phyloP scores from a whole-genome alignment of 2,329 filamentous ascomycete species.

The Aspergillus nomiae region DNA sequence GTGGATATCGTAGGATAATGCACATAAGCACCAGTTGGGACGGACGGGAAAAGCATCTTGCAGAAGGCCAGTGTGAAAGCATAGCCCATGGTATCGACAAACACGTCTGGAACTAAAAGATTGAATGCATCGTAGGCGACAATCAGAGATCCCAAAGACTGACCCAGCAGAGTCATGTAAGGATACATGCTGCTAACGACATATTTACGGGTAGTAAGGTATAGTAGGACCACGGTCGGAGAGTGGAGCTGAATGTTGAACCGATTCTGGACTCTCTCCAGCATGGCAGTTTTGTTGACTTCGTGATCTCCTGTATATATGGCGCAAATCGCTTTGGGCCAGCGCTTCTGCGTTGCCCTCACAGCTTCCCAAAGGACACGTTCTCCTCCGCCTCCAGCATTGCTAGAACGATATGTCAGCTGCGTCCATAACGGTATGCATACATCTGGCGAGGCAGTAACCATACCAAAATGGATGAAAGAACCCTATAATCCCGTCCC shows the following conservation, averaged over 20 bases:
- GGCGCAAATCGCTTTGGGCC: slow-evolving; percentile 84
- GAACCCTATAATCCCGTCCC: slow-evolving; percentile 88
- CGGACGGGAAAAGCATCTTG: slow-evolving; percentile 75
- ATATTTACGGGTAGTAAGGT: slow-evolving; percentile 83
- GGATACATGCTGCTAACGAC: slow-evolving; percentile 88
- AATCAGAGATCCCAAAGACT: slow-evolving; percentile 84
- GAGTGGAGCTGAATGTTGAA: slow-evolving; percentile 92
- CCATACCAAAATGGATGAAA: slow-evolving; percentile 94
- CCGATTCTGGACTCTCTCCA: slow-evolving; percentile 76
- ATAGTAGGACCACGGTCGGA: slow-evolving; percentile 82
- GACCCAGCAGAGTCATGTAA: slow-evolving; percentile 88
- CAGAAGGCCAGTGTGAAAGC: slow-evolving; percentile 83
- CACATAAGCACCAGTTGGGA: slow-evolving; percentile 90
- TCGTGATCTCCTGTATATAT: slow-evolving; percentile 97
- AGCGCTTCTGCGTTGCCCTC: slow-evolving; percentile 82
- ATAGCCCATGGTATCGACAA: slow-evolving; percentile 98
- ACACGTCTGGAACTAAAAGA: slow-evolving; percentile 89
- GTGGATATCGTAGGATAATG: slow-evolving; percentile 98
- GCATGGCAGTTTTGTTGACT: slow-evolving; percentile 75
- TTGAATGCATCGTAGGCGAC: slow-evolving; percentile 91
- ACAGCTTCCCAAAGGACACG: slow-evolving; percentile 96
- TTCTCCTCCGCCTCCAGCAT: slow-evolving; percentile 94
- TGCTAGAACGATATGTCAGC: slow-evolving; percentile 55
- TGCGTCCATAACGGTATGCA: slow-evolving; percentile 1
- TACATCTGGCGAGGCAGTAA: neutral